Percentiles rank a stretch among this genome's conserved stretches.
Conservation (phyloP, 129 eudicot genomes). For the Helianthus annuus region DNA sequence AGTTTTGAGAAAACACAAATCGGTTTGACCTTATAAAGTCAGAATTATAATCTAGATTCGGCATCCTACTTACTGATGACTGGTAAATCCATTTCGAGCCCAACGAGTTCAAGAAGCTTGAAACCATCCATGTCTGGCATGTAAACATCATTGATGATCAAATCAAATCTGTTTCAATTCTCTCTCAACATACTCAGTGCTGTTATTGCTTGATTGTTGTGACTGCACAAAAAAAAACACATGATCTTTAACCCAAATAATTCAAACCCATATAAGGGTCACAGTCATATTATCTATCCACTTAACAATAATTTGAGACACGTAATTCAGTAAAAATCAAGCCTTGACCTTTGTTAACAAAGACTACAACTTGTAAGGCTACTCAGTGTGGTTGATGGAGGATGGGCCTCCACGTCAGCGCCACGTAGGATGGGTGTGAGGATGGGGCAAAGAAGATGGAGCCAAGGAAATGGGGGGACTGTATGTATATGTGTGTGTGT, state of each 20-base stretch:
- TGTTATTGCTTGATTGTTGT: slow-evolving; percentile 59
- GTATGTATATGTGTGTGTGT: too few relatives aligned
- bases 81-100: slow-evolving; percentile 94
- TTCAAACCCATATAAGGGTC: slow-evolving; percentile 12
- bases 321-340: slow-evolving; percentile 24
- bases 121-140: slow-evolving; percentile 99
- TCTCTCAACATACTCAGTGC: slow-evolving; percentile 43
- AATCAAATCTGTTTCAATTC: slow-evolving; percentile 44
- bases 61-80: slow-evolving; percentile 63
- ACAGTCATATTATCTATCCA: slow-evolving; percentile 5
- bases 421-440: too few relatives aligned
- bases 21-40: slow-evolving; percentile 8
- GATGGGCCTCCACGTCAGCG: too few relatives aligned
- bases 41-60: neutral
- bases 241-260: slow-evolving; percentile 3
- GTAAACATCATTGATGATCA: slow-evolving; percentile 76
- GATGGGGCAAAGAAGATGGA: too few relatives aligned
- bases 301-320: neutral
- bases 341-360: slow-evolving; percentile 9
- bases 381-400: too few relatives aligned
- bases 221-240: slow-evolving; percentile 41
- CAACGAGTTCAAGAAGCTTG: slow-evolving; percentile 84
- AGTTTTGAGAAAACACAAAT: neutral
- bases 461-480: too few relatives aligned
- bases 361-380: neutral